Evolutionary conservation across 1,284 basidiomycete genomes (phyloP), one percentile per base, ranked within the genome.

Genomic region (Cyathus pygmaeus): DNA sequence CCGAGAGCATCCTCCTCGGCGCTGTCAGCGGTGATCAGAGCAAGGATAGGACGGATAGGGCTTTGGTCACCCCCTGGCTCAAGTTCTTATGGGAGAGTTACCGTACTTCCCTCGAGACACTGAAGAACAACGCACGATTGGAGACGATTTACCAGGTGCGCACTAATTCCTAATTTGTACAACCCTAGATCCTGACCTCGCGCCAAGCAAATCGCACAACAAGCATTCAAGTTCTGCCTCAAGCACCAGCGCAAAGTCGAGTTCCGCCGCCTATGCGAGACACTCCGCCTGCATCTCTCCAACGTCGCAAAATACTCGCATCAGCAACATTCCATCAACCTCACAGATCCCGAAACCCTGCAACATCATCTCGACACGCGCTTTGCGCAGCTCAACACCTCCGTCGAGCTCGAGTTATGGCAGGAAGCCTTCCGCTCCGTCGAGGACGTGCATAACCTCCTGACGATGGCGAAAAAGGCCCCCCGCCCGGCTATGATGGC

Each of bases 31-130:
- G 94, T 60, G 90, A 98, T 80, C 94, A 95, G 81, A 96, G 87
- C 82, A 94, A 94, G 80, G 97, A 99, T 81, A 85, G 98, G 70
- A 98, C 96, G 49, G 97, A 99, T 81, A 85, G 98, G 60, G 93
- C 95, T 26, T 87, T 99, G 56, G 95, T 99, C 66, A 98, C 95
- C 1, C 97, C 98, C 2, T 98, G 96, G 91, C 91, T 99, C 76
- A 97, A 98, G 78, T 99, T 99, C 80, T 86, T 97, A 30, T 99
- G 96, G 96, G 97, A 99, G 85, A 95, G 95, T 65, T 99, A 99
- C 79, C 91, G 98, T 62, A 98, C 96, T 30, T 95, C 94, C 9
- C 85, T 99, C 60, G 98, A 99, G 83, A 97, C 96, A 10, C 85
- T 99, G 69, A 96, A 99, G 78, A 98, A 99, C 79, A 99, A 99